Percentiles rank a stretch among this genome's conserved stretches.
phyloP scores from a whole-genome alignment of 129 eudicot genomes.

The Escallonia herrerae region DNA sequence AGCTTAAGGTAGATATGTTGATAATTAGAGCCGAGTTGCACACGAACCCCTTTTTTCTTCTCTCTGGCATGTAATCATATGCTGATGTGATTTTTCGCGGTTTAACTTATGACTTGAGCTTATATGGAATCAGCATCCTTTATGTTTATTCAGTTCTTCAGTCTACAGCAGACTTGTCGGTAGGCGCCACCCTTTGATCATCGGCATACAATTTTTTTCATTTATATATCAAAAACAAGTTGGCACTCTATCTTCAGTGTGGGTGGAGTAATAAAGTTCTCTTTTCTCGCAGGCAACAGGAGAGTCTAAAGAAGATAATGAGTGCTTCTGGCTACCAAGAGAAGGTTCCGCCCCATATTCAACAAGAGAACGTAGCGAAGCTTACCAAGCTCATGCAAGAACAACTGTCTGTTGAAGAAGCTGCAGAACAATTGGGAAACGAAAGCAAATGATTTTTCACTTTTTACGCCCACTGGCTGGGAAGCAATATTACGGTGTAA shows the following conservation, averaged over 20 bases:
- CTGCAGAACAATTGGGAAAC: conserved; percentile 34
- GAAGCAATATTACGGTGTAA: too few species aligned
- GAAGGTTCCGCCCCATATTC: conserved; percentile 61
- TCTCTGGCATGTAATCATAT: too few species aligned
- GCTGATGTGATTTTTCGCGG: too few species aligned
- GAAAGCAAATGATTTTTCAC: conserved; percentile 4
- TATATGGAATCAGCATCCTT: too few species aligned
- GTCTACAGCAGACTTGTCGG: too few species aligned
- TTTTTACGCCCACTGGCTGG: too few species aligned
- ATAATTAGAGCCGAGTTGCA: too few species aligned
- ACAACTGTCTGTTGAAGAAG: conserved; percentile 48
- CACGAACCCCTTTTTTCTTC: too few species aligned
- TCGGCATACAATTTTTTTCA: neutral
- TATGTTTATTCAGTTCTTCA: too few species aligned
- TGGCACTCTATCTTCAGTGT: too few species aligned
- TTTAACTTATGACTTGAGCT: neutral
- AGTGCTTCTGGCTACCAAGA: conserved; percentile 69
- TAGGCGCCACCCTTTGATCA: neutral
- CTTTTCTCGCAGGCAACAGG: conserved; percentile 56
- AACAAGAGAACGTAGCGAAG: conserved; percentile 48
- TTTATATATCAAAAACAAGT: too few species aligned
- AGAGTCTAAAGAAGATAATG: conserved; percentile 43
- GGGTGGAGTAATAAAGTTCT: neutral
- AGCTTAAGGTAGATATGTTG: too few species aligned
- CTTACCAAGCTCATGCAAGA: conserved; percentile 51